These are phyloP conservation scores for Rubia peregrina DNA, from an alignment of 305 asterid genomes.

Conservation along the genomic window DNA sequence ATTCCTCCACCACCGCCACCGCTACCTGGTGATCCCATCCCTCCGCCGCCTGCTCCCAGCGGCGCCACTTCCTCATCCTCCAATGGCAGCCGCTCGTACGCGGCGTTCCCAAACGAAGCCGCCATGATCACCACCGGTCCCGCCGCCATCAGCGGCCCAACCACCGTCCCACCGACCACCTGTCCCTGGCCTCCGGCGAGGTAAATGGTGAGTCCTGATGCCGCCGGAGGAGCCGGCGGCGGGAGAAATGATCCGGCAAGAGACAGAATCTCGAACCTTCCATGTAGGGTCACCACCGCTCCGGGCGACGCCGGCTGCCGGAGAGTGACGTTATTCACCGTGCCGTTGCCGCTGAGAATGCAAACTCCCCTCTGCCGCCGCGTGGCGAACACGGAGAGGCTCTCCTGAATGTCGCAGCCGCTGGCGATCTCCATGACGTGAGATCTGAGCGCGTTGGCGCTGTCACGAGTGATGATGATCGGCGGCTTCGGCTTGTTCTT, in stretches of 20 bases:
- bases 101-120: slow-evolving; percentile 82
- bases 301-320: too few relatives aligned
- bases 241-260: slow-evolving; percentile 79
- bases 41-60: slow-evolving; percentile 25
- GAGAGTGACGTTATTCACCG: too few relatives aligned
- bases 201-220: slow-evolving; percentile 62
- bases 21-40: slow-evolving; percentile 34
- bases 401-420: too few relatives aligned
- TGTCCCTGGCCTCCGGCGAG: slow-evolving; percentile 85
- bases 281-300: too few relatives aligned
- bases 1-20: slow-evolving; percentile 17
- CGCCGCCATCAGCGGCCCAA: slow-evolving; percentile 61
- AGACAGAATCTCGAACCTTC: slow-evolving; percentile 31
- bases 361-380: too few relatives aligned
- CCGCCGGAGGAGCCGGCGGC: slow-evolving; percentile 80
- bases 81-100: slow-evolving; percentile 73
- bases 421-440: too few relatives aligned
- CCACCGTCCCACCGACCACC: slow-evolving; percentile 81
- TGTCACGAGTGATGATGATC: too few relatives aligned
- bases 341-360: too few relatives aligned
- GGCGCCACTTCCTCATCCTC: slow-evolving; percentile 54
- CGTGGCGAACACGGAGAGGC: too few relatives aligned
- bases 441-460: too few relatives aligned
- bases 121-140: slow-evolving; percentile 89
- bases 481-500: too few relatives aligned